Evolutionary conservation across 1,139 yeast species (phyloP).

Genomic region (Debaryomycetaceae sp.): DNA sequence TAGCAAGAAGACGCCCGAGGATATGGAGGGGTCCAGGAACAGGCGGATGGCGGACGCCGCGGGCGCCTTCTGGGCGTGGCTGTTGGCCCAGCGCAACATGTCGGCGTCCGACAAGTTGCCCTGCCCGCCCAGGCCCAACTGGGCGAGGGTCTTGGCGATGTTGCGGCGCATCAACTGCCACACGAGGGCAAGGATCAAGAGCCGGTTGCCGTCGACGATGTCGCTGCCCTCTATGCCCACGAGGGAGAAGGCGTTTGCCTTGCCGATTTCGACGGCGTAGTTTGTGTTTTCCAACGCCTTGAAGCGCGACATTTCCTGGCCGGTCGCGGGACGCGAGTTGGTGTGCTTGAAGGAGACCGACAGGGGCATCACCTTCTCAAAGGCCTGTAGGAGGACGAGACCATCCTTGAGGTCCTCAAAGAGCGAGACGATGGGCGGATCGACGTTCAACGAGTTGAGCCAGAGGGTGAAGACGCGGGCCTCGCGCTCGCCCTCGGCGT

Average conservation of each 20-base stretch:
- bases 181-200: slow-evolving; percentile 86
- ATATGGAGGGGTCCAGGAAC: slow-evolving; percentile 68
- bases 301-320: slow-evolving; percentile 70
- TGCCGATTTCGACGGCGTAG: slow-evolving; percentile 93
- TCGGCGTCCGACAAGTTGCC: slow-evolving; percentile 68
- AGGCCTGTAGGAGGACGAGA: slow-evolving; percentile 78
- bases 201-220: slow-evolving; percentile 85
- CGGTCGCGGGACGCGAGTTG: slow-evolving; percentile 69
- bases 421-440: slow-evolving; percentile 83
- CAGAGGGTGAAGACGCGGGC: slow-evolving; percentile 96
- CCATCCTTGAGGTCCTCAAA: slow-evolving; percentile 97
- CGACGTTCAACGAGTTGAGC: slow-evolving; percentile 93
- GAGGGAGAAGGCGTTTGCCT: slow-evolving; percentile 79
- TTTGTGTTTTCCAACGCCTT: slow-evolving; percentile 94
- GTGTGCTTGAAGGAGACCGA: slow-evolving; percentile 71
- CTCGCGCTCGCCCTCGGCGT: slow-evolving; percentile 99
- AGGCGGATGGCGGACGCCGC: slow-evolving; percentile 60
- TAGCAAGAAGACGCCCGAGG: slow-evolving; percentile 71
- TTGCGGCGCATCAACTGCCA: slow-evolving; percentile 99
- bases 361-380: slow-evolving; percentile 92
- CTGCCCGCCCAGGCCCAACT: slow-evolving; percentile 50
- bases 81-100: slow-evolving; percentile 89
- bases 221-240: slow-evolving; percentile 99
- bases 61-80: slow-evolving; percentile 76
- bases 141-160: slow-evolving; percentile 71